Evolutionary conservation across 257 asterid genomes (phyloP), one percentile per base, ranked within the genome.

Genomic region (Petunia axillaris): DNA sequence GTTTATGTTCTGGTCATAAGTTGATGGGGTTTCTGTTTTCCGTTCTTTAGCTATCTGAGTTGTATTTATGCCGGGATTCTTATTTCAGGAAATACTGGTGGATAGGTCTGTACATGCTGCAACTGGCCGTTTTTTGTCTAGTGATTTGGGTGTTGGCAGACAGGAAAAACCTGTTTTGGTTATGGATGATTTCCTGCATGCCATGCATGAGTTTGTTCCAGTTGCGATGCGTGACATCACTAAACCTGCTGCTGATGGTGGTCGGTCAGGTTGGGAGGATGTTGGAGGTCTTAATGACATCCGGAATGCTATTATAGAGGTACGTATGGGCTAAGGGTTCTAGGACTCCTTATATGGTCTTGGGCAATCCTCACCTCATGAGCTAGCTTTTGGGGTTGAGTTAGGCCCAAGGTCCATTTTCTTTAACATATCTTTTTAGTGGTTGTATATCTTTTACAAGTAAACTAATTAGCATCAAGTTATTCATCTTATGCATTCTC

Each of bases 231-330:
- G 99, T 37, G 99, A 93, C 82, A 84, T 96, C 63, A 89, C 95
- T 62, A 96, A 94, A 86, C 96, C 97, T 15, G 80, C 94, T 83
- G 58, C 88, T 40, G 98, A 92, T 60, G 97, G 91, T 82, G 92
- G 92, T 62, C 97, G 86, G 67, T 80, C 92, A 79, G 97, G 98
- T 83, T 96, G 99, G 99, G 98, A 89, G 82, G 99, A 96, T 91
- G 98, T 96, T 82, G 99, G 99, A 59, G 99, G 99, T 81, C 99
- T 96, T 88, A 86, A 86, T 80, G 97, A 90, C 86, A 92, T 94
- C 77, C 91, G 84, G 63, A 92, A 84, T 81, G 84, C 97, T 81
- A 94, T 96, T 81, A 87, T 84, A 87, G 99, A 96, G 97, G 97
- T 90, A 85, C 25, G 25, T 25, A 25, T 25, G 25, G 25, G 25